Evolutionary conservation across 768 basidiomycete genomes (phyloP), one percentile per base, ranked within the genome.

Genomic region (Galerina marginata): DNA sequence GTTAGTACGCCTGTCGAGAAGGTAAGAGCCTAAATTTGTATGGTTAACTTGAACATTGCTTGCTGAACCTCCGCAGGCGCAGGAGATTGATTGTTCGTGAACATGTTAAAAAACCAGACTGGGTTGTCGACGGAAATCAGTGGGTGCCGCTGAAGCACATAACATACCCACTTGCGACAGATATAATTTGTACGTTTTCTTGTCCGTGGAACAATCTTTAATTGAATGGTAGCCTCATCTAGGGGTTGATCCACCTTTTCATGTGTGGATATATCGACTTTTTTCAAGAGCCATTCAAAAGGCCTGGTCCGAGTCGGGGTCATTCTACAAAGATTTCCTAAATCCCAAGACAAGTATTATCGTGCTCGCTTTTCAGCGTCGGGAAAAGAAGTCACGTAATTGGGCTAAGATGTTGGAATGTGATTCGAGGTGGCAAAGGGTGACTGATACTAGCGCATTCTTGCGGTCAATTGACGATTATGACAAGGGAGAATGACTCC

Each of bases 171-270:
- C n/a, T 58, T 7, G 56, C 56, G 9, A 58, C 56, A 26, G 56
- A 49, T 37, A 48, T 58, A 58, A 40, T 58, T 9, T 29, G 47
- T 58, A 33, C 50, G 50, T 11, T 51, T 16, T 38, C 29, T 49
- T 16, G 11, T 36, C 10, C 29, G 37, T 4, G 23, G 6, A 7
- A 25, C 23, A n/a, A 33, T 38, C 37, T n/a, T 10, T 36, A 7
- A 9, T 29, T 7, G 4, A 14, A 33, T 9, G 38, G 23, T 36
- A 4, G n/a, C 59, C 23, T 38, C 39, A 6, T 38, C 15, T 38
- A 65, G 57, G 56, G 55, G 52, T 63, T 23, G 58, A 56, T 56
- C 42, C 54, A 12, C 54, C 54, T 46, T 33, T 55, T 26, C 38
- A 29, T 29, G 42, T 45, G 15, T 55, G 54, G 54, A 29, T 55